Percentiles rank a stretch among this genome's conserved stretches.
phyloP scores from a whole-genome alignment of 345 rosid genomes.

The Odontarrhena argentea region DNA sequence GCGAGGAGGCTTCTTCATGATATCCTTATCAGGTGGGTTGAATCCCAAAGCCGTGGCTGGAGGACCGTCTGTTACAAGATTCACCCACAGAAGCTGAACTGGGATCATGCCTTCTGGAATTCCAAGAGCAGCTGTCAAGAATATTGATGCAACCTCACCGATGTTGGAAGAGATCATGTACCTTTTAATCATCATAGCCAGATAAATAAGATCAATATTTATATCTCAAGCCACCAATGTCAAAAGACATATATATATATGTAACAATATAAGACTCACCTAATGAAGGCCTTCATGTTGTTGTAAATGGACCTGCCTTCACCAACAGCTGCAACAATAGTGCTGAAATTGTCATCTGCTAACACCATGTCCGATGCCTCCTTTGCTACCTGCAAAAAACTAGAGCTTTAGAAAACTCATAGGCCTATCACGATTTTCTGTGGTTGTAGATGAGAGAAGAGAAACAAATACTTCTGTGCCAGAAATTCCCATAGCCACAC shows the following conservation, averaged over 20 bases:
- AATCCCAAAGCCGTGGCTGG: constrained; percentile 98
- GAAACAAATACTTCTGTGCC: constrained; percentile 83
- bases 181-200: constrained; percentile 7
- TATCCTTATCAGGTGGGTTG: constrained; percentile 91
- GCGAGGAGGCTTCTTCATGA: constrained; percentile 94
- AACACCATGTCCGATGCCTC: constrained; percentile 99
- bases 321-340: constrained; percentile 95
- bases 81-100: constrained; percentile 99
- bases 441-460: background rate
- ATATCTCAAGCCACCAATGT: constrained; percentile 12
- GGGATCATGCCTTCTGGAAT: constrained; percentile 99
- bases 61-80: constrained; percentile 98
- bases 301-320: constrained; percentile 95
- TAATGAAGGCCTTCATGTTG: constrained; percentile 97
- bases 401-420: constrained; percentile 13
- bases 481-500: constrained; percentile 95
- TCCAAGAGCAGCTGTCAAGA: constrained; percentile 94
- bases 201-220: background rate
- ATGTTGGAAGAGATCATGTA: constrained; percentile 97
- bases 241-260: background rate
- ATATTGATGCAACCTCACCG: constrained; percentile 97
- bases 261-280: constrained; percentile 46
- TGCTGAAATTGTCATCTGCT: constrained; percentile 97
- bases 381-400: constrained; percentile 75
- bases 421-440: background rate